Evolutionary conservation across 202 grass and related monocot genomes (phyloP), one percentile per base, ranked within the genome.

Genomic region (Brachypodium distachyon): DNA sequence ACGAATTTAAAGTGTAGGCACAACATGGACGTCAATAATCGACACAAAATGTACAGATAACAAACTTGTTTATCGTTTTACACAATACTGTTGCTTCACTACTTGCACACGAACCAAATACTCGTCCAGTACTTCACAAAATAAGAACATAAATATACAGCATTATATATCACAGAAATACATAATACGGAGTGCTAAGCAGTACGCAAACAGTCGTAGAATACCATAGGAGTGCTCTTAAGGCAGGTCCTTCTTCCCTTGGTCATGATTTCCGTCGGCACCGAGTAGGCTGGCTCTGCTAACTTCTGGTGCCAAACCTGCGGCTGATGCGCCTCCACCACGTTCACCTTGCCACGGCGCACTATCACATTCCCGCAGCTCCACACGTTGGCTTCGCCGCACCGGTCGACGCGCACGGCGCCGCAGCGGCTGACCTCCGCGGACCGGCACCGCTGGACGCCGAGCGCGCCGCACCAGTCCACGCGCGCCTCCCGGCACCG

Each of bases 381-480:
- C 1, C 61, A 61, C 39, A 88, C 73, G 62, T 43, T 74, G 4
- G 82, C 86, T 13, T 18, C 40, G 32, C 70, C 78, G 85, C 89
- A 88, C 9, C 90, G 80, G 50, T 72, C 79, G 60, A 89, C 50
- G 54, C 48, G 69, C 58, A 78, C 73, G 40, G 85, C 79, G 42
- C 85, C 78, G 65, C 85, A 91, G 3, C 89, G 82, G 68, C 28
- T 85, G 51, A 91, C 77, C 48, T 85, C 81, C 43, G 85, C 85
- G 7, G 82, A 70, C 38, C 36, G 76, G 85, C 85, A 88, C 23
- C 85, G 73, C 0, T 44, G 28, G 18, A 91, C 41, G 3, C 77
- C 65, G 10, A 91, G 67, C 65, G 70, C 80, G 58, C 89, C 82
- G 50, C 81, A 88, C 85, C 89, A 85, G 82, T 91, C 85, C 4